Conservation (phyloP, 768 basidiomycete species). For the Galerina marginata region DNA sequence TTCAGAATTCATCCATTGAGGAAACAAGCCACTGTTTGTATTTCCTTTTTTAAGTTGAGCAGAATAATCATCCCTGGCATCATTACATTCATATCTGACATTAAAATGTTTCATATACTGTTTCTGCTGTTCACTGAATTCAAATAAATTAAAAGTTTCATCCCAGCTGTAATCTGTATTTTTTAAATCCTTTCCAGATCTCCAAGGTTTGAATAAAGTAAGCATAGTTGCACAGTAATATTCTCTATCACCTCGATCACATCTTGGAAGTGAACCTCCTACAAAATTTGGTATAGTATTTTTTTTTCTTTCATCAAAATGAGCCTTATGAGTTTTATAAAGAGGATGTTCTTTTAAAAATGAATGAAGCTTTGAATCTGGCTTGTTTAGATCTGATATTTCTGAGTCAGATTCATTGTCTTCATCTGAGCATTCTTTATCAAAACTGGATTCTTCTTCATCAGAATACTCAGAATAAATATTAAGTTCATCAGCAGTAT, state of each 20-base stretch:
- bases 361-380: not conserved
- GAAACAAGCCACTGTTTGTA: not conserved
- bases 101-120: conserved; percentile 5
- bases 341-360: conserved; percentile 17
- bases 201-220: conserved; percentile 37
- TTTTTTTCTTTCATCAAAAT: not conserved
- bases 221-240: too few species aligned
- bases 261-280: too few species aligned
- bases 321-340: conserved; percentile 13
- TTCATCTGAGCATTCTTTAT: too few species aligned
- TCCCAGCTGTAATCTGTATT: conserved; percentile 1
- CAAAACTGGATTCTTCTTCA: too few species aligned
- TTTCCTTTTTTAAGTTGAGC: conserved; percentile 3
- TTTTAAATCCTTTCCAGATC: conserved; percentile 26
- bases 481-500: too few species aligned
- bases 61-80: too few species aligned
- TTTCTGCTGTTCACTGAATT: conserved; percentile 4
- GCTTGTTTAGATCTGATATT: not conserved
- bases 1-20: too few species aligned
- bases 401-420: too few species aligned
- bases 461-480: too few species aligned
- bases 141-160: conserved; percentile 5
- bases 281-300: too few species aligned
- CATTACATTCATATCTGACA: too few species aligned
- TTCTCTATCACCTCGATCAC: too few species aligned